A percentile compares a stretch with the other conserved stretches of the same genome.
Evolutionary conservation across 331 rosid genomes (phyloP).

Genomic region (Rosa hybrid): DNA sequence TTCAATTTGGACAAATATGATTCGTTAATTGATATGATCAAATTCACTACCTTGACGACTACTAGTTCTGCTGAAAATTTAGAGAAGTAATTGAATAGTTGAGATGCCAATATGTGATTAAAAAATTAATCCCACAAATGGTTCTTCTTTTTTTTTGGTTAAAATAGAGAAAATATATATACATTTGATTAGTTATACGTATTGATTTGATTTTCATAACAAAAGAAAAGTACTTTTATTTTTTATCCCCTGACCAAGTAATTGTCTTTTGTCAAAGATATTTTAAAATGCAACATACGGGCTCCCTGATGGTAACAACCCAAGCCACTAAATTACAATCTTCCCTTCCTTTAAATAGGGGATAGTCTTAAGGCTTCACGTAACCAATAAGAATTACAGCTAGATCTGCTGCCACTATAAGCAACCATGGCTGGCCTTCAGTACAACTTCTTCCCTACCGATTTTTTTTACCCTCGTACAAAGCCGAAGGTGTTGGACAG

Average conservation of each 20-base stretch:
- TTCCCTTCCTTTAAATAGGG: neutral
- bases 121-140: no score
- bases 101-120: no score
- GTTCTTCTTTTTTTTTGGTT: no score
- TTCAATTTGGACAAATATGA: no score
- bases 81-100: no score
- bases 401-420: neutral
- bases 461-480: conserved; percentile 27
- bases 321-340: neutral
- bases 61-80: no score
- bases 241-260: neutral
- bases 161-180: no score
- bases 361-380: neutral
- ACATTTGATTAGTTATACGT: no score
- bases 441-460: conserved; percentile 35
- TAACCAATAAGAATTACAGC: neutral
- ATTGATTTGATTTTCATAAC: no score
- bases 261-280: neutral
- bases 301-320: neutral
- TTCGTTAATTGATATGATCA: no score
- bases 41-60: no score
- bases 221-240: no score
- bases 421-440: conserved; percentile 31
- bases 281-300: neutral
- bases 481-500: neutral